phyloP scores from a whole-genome alignment of 2,329 filamentous ascomycete species.

The Truncatella angustata region DNA sequence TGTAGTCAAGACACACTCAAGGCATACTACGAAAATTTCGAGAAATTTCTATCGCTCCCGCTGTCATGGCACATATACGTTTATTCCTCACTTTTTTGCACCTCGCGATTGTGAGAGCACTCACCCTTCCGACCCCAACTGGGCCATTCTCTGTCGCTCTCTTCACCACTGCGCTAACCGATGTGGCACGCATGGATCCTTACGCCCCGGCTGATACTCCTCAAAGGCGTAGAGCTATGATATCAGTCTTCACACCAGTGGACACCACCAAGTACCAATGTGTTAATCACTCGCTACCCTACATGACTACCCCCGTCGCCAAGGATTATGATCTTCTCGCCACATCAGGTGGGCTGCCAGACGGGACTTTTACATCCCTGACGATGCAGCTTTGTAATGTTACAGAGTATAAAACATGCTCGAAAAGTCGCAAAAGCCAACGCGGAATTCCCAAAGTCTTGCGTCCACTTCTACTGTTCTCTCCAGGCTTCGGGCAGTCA shows the following conservation, averaged over 20 bases:
- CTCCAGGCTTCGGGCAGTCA: slow-evolving; percentile 28
- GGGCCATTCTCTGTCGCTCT: slow-evolving; percentile 7
- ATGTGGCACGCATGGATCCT: slow-evolving; percentile 8
- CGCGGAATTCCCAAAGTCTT: background rate
- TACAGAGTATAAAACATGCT: background rate
- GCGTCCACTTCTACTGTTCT: slow-evolving; percentile 29
- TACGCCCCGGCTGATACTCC: slow-evolving; percentile 5
- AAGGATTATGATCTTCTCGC: slow-evolving; percentile 7
- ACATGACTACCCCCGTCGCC: slow-evolving; percentile 11
- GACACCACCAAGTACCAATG: slow-evolving; percentile 1
- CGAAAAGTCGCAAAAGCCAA: background rate
- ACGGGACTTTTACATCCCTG: slow-evolving; percentile 7
- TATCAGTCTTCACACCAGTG: slow-evolving; percentile 9
- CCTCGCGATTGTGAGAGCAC: background rate
- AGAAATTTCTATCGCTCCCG: background rate
- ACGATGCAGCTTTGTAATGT: background rate
- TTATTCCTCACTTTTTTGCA: background rate
- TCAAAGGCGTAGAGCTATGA: slow-evolving; percentile 8
- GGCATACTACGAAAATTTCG: no score
- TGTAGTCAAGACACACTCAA: no score
- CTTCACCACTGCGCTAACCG: slow-evolving; percentile 2
- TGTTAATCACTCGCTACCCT: background rate
- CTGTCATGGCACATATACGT: background rate
- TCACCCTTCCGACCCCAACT: slow-evolving; percentile 2
- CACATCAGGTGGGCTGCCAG: slow-evolving; percentile 1